A percentile compares a stretch with the other conserved stretches of the same genome.
Evolutionary conservation across 208 protist genomes (phyloP).

Genomic region (Strigomonas galati): DNA sequence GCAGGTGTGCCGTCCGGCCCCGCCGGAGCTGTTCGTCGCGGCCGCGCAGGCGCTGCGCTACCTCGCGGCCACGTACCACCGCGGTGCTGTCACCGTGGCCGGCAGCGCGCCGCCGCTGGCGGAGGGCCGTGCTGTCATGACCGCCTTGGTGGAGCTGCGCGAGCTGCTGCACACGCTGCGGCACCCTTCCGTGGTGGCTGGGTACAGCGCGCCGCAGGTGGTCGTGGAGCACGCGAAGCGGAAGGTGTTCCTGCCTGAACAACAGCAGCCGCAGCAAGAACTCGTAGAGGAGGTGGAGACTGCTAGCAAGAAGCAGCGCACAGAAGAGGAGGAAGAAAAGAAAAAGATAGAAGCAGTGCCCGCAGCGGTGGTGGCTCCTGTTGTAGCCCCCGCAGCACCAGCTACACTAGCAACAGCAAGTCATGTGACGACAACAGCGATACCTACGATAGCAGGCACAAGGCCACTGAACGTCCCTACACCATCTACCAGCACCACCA

Average conservation of each 20-base stretch:
- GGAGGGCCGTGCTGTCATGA: background rate
- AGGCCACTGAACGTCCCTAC: background rate
- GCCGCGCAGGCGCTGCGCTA: background rate
- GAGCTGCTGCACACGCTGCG: conserved; percentile 4
- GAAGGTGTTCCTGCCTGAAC: background rate
- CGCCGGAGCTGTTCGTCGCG: background rate
- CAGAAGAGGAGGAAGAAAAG: background rate
- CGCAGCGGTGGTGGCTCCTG: background rate
- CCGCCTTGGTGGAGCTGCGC: conserved; percentile 17
- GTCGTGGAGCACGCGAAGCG: conserved; percentile 15
- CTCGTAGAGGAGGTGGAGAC: background rate
- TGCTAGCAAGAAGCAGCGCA: background rate
- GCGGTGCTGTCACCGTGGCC: background rate
- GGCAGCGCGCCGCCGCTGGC: background rate
- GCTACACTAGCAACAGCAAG: background rate
- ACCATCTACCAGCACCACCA: background rate
- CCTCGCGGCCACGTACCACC: conserved; percentile 1
- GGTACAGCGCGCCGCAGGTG: conserved; percentile 19
- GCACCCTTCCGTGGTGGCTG: conserved; percentile 23
- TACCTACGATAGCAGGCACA: background rate
- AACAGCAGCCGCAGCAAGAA: background rate
- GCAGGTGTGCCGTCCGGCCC: background rate
- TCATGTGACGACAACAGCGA: background rate
- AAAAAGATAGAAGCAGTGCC: background rate
- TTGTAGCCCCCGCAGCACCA: background rate